phyloP scores from a whole-genome alignment of 2,329 filamentous ascomycete species.

The Cadophora gregata region DNA sequence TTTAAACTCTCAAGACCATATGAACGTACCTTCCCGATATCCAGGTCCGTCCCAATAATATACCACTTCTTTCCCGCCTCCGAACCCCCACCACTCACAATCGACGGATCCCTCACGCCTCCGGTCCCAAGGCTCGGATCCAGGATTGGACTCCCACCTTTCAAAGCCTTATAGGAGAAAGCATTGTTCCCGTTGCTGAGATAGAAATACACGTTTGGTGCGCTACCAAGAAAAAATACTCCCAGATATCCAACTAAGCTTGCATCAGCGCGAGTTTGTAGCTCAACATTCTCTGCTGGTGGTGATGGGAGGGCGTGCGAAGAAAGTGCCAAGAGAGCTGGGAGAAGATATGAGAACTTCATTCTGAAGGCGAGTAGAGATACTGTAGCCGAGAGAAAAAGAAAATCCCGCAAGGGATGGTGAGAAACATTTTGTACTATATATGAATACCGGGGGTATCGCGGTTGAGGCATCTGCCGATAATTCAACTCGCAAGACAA shows the following conservation, averaged over 20 bases:
- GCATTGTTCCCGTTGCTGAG: conserved; percentile 59
- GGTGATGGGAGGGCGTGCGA: neutral
- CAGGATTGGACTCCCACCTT: conserved; percentile 55
- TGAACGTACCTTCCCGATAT: conserved; percentile 54
- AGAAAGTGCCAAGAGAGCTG: neutral
- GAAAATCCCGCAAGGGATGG: neutral
- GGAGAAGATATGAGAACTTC: neutral
- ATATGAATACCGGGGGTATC: too few species aligned
- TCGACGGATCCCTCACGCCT: conserved; percentile 58
- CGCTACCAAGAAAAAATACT: conserved; percentile 60
- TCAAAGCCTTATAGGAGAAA: conserved; percentile 55
- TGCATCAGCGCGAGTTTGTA: conserved; percentile 38
- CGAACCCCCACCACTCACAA: conserved; percentile 53
- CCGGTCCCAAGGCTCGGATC: conserved; percentile 56
- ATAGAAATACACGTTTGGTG: conserved; percentile 60
- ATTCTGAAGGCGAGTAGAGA: neutral
- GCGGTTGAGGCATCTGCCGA: too few species aligned
- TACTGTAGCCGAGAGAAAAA: too few species aligned
- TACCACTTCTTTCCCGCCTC: conserved; percentile 60
- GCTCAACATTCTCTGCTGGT: neutral
- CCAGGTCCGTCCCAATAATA: conserved; percentile 59
- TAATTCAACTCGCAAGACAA: too few species aligned
- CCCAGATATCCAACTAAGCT: conserved; percentile 57
- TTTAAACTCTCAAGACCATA: too few species aligned
- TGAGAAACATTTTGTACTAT: neutral